Evolutionary conservation across 2,329 filamentous ascomycete genomes (phyloP).

Genomic region (Rhinocladiella mackenziei): DNA sequence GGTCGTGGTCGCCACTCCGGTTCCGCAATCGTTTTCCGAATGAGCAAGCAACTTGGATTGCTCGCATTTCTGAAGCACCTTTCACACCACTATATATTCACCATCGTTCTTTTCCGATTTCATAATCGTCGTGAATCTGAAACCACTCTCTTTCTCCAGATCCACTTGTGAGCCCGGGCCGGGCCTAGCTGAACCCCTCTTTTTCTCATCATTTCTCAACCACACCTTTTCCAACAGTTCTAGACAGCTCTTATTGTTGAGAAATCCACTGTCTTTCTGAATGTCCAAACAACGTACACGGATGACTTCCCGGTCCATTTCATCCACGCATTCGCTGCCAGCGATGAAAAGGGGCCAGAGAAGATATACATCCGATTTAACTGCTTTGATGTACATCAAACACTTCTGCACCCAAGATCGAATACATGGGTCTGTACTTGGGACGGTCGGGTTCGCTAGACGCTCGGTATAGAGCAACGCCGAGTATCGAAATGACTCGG

Average conservation of each 20-base stretch:
- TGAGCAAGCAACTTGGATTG: no score
- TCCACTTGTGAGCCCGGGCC: not conserved
- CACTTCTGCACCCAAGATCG: constrained; percentile 78
- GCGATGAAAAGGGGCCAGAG: constrained; percentile 91
- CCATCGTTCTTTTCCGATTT: constrained; percentile 36
- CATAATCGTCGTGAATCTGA: constrained; percentile 40
- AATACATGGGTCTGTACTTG: constrained; percentile 71
- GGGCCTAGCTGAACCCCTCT: not conserved
- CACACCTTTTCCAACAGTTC: constrained; percentile 83
- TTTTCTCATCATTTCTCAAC: constrained; percentile 37
- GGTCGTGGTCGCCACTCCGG: no score
- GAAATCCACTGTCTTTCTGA: constrained; percentile 82
- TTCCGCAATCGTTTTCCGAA: not conserved
- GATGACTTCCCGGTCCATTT: constrained; percentile 72
- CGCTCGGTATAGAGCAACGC: constrained; percentile 87
- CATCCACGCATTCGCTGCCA: constrained; percentile 81
- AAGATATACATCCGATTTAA: constrained; percentile 81
- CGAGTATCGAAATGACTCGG: constrained; percentile 84
- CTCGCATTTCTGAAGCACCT: not conserved
- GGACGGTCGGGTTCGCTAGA: constrained; percentile 69
- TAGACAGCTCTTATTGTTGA: constrained; percentile 84
- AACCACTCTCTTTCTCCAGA: constrained; percentile 28
- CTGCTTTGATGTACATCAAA: constrained; percentile 74
- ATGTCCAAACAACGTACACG: constrained; percentile 79
- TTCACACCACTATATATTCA: constrained; percentile 40